Evolutionary conservation across 2,329 filamentous ascomycete genomes (phyloP), one percentile per base, ranked within the genome.

Genomic region (Phaeosphaeriaceae sp.): DNA sequence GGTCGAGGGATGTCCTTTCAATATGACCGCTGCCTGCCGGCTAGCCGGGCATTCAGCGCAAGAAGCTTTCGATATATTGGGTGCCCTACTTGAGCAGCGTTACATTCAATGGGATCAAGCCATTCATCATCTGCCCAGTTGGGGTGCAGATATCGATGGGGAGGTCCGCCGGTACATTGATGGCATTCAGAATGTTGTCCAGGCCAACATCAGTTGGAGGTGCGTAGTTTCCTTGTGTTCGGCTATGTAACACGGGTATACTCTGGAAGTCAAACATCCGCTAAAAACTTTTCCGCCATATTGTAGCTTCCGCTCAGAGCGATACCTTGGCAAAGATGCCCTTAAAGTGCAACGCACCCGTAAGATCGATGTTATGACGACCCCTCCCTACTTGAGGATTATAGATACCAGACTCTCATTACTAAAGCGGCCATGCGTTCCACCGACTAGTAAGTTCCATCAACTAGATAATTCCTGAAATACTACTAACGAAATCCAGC

Each of bases 101-200:
- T 51, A 51, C 20, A 42, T 24, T 40, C 48, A 51, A 51, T 51
- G 48, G 48, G 48, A 51, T 20, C 48, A 51, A 21, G 36, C 48
- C 31, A 51, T 51, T 21, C 17, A 24, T 40, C 17, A 25, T 21
- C 48, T 51, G 19, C 48, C 48, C n/a, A 51, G 31, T 25, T 51
- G 48, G 48, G 48, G 48, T 33, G 15, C 48, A 20, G 48, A 40
- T 13, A 25, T 51, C 27, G 48, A 51, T 31, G 19, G 36, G 7
- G 27, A 51, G 31, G 48, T 51, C 31, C 31, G 31, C 15, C n/a
- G 48, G 19, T 51, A 51, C 48, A 33, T 51, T 21, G 48, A 51
- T 21, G 48, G 48, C 21, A 51, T 51, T 25, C 48, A 51, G 31
- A 51, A 51, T 33, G 24, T 51, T 40, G 48, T 51, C 20, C 48